A percentile compares a stretch with the other conserved stretches of the same genome.
Conservation (phyloP, 306 rosid genomes). For the Quercus bicolor region DNA sequence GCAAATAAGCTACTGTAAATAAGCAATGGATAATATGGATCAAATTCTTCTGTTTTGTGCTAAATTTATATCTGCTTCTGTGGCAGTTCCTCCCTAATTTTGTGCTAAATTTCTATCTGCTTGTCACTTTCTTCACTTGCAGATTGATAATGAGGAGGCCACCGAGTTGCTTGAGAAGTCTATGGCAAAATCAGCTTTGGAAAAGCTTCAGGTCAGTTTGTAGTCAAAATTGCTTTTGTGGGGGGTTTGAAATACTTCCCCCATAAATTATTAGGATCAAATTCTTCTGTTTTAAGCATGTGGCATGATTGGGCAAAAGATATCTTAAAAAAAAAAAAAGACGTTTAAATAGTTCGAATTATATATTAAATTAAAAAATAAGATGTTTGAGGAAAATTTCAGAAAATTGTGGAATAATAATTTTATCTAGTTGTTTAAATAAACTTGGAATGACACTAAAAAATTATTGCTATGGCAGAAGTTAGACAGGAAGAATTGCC, state of each 20-base stretch:
- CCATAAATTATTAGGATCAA: neutral
- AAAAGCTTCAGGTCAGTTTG: constrained; percentile 71
- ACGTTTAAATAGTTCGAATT: no score
- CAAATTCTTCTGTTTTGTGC: no score
- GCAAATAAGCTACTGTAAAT: no score
- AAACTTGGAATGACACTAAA: neutral
- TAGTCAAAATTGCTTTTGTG: neutral
- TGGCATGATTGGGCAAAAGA: constrained; percentile 13
- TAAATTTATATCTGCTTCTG: neutral
- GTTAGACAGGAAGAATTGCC: neutral
- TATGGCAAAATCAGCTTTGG: constrained; percentile 60
- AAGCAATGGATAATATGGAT: no score
- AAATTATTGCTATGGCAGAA: neutral
- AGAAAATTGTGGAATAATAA: neutral
- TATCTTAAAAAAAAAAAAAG: neutral
- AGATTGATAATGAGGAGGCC: constrained; percentile 55
- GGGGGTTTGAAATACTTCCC: neutral
- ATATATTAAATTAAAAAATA: no score
- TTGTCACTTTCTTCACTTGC: constrained; percentile 26
- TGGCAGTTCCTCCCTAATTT: constrained; percentile 3
- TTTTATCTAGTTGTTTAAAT: neutral
- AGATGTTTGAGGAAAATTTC: neutral
- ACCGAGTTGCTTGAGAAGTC: constrained; percentile 60
- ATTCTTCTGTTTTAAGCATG: constrained; percentile 4
- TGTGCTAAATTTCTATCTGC: constrained; percentile 23